Percentiles rank a stretch among this genome's conserved stretches.
These are phyloP conservation scores for Nakazawaea wyomingensis DNA, from an alignment of 805 yeast species.

Conservation along the genomic window DNA sequence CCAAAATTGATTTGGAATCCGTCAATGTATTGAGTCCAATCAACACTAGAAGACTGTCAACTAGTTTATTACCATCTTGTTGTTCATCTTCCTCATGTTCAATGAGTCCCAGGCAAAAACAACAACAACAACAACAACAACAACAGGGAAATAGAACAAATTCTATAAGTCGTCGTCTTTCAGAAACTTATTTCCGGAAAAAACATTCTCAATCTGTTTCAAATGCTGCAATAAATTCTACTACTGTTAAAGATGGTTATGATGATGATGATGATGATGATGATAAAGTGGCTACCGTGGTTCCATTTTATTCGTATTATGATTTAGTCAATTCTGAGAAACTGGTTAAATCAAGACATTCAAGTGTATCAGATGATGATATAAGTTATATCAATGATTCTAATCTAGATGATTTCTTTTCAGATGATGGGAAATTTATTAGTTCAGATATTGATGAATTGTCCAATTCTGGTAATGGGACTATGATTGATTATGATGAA, in stretches of 20 bases:
- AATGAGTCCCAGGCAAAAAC: conserved; percentile 1
- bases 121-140: conserved; percentile 2
- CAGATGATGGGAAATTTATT: not conserved
- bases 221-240: not conserved
- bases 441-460: conserved; percentile 1
- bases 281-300: too few relatives aligned
- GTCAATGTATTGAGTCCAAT: conserved; percentile 53
- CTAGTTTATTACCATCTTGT: not conserved
- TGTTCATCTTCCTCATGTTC: too few relatives aligned
- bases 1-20: conserved; percentile 54
- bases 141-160: conserved; percentile 4
- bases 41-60: not conserved
- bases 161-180: conserved; percentile 4
- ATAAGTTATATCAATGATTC: not conserved
- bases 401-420: not conserved
- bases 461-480: too few relatives aligned
- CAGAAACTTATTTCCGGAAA: conserved; percentile 3
- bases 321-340: conserved; percentile 8
- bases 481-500: not conserved
- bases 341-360: not conserved
- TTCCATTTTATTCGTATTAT: conserved; percentile 11
- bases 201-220: not conserved
- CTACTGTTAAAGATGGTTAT: not conserved
- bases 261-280: too few relatives aligned
- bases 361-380: conserved; percentile 1